Evolutionary conservation across 2,329 filamentous ascomycete species (phyloP).

Genomic region (Aspergillus novofumigatus): DNA sequence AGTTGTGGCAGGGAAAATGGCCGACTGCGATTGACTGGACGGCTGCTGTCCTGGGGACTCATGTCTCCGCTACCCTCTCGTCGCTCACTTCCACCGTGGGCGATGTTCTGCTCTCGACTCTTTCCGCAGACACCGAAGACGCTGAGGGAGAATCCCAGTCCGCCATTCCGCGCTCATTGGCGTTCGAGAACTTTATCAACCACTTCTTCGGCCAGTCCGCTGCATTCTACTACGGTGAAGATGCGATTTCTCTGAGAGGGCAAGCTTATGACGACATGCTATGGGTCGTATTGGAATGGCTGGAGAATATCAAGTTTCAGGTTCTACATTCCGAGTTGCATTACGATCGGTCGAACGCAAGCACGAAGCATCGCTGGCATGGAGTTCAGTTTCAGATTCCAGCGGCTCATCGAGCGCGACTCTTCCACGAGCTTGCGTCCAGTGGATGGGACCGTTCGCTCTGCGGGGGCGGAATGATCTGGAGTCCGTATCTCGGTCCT

Average conservation of each 20-base stretch:
- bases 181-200: constrained; percentile 74
- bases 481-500: constrained; percentile 73
- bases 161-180: constrained; percentile 28
- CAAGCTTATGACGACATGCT: constrained; percentile 91
- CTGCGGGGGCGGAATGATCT: constrained; percentile 84
- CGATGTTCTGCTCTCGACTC: constrained; percentile 34
- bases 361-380: constrained; percentile 56
- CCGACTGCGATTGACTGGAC: constrained; percentile 91
- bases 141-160: constrained; percentile 2
- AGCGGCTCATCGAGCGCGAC: constrained; percentile 75
- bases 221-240: constrained; percentile 82
- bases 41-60: constrained; percentile 74
- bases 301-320: constrained; percentile 76
- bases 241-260: constrained; percentile 67
- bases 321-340: constrained; percentile 63
- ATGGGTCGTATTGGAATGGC: constrained; percentile 90
- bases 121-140: constrained; percentile 17
- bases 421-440: constrained; percentile 80
- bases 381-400: constrained; percentile 69
- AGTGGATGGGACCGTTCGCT: constrained; percentile 76
- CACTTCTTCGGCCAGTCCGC: constrained; percentile 73
- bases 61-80: constrained; percentile 67
- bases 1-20: constrained; percentile 75
- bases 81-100: constrained; percentile 60
- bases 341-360: constrained; percentile 39